These are phyloP conservation scores for Calonectria hongkongensis DNA, from an alignment of 2,329 filamentous ascomycete genomes.

Conservation along the genomic window DNA sequence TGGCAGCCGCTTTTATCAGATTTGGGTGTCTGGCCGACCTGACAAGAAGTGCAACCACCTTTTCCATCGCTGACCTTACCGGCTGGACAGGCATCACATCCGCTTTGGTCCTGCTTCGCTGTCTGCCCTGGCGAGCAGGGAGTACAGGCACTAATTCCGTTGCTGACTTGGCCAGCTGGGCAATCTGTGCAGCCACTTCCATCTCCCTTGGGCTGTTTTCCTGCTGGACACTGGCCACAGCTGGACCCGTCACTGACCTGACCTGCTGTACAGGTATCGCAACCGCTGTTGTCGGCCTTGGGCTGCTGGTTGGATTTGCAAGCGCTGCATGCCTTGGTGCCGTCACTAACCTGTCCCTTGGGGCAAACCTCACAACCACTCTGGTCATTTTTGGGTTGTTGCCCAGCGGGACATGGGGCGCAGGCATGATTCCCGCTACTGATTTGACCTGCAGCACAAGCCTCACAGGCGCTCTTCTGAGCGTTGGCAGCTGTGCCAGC, in stretches of 20 bases:
- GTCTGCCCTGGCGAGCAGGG: not conserved
- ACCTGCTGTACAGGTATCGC: not conserved
- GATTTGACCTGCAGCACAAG: not conserved
- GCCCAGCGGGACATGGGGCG: not conserved
- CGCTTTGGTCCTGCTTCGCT: not conserved
- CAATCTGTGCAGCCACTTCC: not conserved
- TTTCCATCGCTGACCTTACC: not conserved
- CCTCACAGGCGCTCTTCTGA: not conserved
- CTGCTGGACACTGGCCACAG: not conserved
- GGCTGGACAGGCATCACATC: not conserved
- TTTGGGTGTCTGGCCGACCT: not conserved
- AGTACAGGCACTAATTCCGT: not conserved
- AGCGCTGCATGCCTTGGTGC: not conserved
- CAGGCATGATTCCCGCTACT: not conserved
- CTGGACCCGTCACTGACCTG: not conserved
- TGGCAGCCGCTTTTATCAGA: not conserved
- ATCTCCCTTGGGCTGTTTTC: not conserved
- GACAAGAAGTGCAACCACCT: not conserved
- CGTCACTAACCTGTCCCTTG: slow-evolving; percentile 5
- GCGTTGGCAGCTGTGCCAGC: not conserved
- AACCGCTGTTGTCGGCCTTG: not conserved
- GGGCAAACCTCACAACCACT: not conserved
- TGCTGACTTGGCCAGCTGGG: not conserved
- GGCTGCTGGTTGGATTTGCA: not conserved
- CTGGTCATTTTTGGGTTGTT: not conserved